phyloP scores from a whole-genome alignment of 2,329 filamentous ascomycete species.

The Paraphoma sp. region DNA sequence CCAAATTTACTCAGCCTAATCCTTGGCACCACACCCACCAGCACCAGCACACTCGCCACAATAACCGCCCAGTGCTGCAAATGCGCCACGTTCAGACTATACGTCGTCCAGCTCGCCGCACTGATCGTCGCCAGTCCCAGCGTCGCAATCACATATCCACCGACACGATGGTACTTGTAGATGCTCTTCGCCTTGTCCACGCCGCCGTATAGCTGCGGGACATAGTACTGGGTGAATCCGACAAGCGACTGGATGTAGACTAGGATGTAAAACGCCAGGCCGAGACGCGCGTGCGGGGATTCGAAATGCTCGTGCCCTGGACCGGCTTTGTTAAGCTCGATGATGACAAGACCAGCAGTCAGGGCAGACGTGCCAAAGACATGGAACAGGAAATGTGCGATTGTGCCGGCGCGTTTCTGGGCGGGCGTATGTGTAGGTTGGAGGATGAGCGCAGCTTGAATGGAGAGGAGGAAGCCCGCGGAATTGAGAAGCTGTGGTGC shows the following conservation, averaged over 20 bases:
- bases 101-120: conserved; percentile 78
- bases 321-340: conserved; percentile 83
- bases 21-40: conserved; percentile 76
- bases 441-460: conserved; percentile 81
- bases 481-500: conserved; percentile 58
- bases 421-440: conserved; percentile 82
- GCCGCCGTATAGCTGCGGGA: conserved; percentile 77
- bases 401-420: conserved; percentile 72
- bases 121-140: conserved; percentile 76
- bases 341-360: conserved; percentile 70
- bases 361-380: conserved; percentile 67
- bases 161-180: conserved; percentile 87
- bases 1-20: conserved; percentile 86
- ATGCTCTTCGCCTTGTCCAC: conserved; percentile 79
- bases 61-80: conserved; percentile 80
- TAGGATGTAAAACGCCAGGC: conserved; percentile 74
- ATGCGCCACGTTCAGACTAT: conserved; percentile 70
- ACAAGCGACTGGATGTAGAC: conserved; percentile 77
- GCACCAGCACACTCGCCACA: conserved; percentile 68
- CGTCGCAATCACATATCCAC: conserved; percentile 76
- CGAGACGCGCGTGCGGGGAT: conserved; percentile 81
- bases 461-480: conserved; percentile 74
- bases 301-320: conserved; percentile 75
- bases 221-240: conserved; percentile 82
- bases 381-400: conserved; percentile 74